Conservation (phyloP, 345 rosid genomes). For the Crucihimalaya himalaica region DNA sequence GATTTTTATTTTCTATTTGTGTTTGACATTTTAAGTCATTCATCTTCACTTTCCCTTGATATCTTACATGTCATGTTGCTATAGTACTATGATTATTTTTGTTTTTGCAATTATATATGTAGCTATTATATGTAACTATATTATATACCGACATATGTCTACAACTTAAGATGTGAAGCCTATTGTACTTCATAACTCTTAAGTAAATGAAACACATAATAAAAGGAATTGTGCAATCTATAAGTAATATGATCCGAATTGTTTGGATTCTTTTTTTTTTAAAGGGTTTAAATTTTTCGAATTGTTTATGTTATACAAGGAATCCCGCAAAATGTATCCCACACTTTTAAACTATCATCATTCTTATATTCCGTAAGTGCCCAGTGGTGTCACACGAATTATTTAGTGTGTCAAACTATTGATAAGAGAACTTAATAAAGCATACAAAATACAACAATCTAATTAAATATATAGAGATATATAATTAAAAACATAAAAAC, state of each 20-base stretch:
- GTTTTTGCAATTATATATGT: not conserved
- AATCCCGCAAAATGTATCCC: not conserved
- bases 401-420: not conserved
- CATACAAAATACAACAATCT: not conserved
- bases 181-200: not conserved
- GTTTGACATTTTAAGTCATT: constrained; percentile 23
- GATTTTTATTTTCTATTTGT: constrained; percentile 1
- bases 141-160: not conserved
- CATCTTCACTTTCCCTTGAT: constrained; percentile 5
- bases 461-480: not conserved
- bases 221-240: not conserved
- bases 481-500: not conserved
- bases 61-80: constrained; percentile 18
- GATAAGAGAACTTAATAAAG: not conserved
- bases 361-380: not conserved
- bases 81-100: not conserved
- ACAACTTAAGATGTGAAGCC: constrained; percentile 6
- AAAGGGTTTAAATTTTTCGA: too few species aligned
- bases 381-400: not conserved
- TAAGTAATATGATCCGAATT: not conserved
- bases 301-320: not conserved
- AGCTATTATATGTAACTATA: not conserved
- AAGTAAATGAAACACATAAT: not conserved
- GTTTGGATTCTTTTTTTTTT: too few species aligned
- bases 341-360: not conserved